Evolutionary conservation across 208 protist species (phyloP), one percentile per base, ranked within the genome.

Genomic region (Acanthamoeba castellanii): DNA sequence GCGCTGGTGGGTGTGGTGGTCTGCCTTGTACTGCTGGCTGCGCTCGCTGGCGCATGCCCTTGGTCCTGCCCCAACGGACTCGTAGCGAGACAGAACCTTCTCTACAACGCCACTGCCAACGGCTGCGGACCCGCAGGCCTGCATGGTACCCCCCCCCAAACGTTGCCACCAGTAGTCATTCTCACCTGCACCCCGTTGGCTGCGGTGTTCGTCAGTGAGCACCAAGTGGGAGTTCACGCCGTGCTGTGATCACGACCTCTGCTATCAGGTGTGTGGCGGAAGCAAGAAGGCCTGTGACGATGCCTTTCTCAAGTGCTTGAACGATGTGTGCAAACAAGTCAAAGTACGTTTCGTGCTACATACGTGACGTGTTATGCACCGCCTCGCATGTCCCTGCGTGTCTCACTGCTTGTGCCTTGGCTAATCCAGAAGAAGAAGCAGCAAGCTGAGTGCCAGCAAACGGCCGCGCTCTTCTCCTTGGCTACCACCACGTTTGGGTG

Each of bases 251-350:
- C 76, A 85, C 27, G 76, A 85, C 37, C 9, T 30, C 11, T 85
- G 76, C 30, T 85, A 85, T 16, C 45, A 85, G 45, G 27, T 11
- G 25, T 85, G 76, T 34, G 76, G 76, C 76, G 52, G 57, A 27
- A 85, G 45, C 76, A 85, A 85, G 37, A 57, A 85, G 20, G 25
- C 3, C 25, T 85, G 76, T 32, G 76, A 85, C 37, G 76, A 85
- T 1, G 76, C 3, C 14, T 85, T 85, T 8, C 6, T 22, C 22
- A 2, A 7, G 3, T 85, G 76, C 76, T 20, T 85, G 76, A 85
- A 85, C 76, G 2, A 9, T 3, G 37, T 85, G 34, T 85, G 76
- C 76, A 30, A 72, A 11, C 8, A 32, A 13, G 27, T 37, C 30
- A 57, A 47, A 2, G 42, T 47, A 47, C 6, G 42, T 47, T 47